A percentile compares a stretch with the other conserved stretches of the same genome.
Evolutionary conservation across 202 grass and related monocot genomes (phyloP).

Genomic region (Cymbopogon flexuosus): DNA sequence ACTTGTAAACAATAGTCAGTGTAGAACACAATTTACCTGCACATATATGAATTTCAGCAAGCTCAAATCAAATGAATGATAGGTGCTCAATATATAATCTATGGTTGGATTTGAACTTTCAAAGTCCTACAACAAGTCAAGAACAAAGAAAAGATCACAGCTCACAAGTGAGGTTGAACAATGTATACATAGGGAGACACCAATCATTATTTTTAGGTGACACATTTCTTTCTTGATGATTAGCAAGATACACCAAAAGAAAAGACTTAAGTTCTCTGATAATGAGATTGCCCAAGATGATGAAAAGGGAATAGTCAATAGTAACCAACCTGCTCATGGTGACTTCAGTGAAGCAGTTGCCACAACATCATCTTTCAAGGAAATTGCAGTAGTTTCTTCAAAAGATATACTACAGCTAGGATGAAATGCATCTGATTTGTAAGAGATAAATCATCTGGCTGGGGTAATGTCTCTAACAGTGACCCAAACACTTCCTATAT

Average conservation of each 20-base stretch:
- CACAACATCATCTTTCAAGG: slow-evolving; percentile 1
- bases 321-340: background rate
- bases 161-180: background rate
- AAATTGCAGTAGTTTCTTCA: background rate
- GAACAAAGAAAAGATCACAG: background rate
- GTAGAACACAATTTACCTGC: background rate
- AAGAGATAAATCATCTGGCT: background rate
- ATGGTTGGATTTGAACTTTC: background rate
- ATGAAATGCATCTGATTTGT: background rate
- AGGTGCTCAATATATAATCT: background rate
- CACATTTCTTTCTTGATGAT: slow-evolving; percentile 25
- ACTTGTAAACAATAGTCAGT: background rate
- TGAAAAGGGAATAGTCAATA: background rate
- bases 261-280: background rate
- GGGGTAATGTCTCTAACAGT: background rate
- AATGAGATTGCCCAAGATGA: slow-evolving; percentile 4
- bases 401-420: background rate
- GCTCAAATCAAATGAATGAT: background rate
- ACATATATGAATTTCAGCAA: background rate
- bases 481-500: background rate
- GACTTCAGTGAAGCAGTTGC: background rate
- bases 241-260: background rate
- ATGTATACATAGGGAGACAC: background rate
- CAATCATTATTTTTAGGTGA: background rate
- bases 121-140: slow-evolving; percentile 1